Evolutionary conservation across 2,329 filamentous ascomycete species (phyloP), one percentile per base, ranked within the genome.

Genomic region (Delphinella strobiligena): DNA sequence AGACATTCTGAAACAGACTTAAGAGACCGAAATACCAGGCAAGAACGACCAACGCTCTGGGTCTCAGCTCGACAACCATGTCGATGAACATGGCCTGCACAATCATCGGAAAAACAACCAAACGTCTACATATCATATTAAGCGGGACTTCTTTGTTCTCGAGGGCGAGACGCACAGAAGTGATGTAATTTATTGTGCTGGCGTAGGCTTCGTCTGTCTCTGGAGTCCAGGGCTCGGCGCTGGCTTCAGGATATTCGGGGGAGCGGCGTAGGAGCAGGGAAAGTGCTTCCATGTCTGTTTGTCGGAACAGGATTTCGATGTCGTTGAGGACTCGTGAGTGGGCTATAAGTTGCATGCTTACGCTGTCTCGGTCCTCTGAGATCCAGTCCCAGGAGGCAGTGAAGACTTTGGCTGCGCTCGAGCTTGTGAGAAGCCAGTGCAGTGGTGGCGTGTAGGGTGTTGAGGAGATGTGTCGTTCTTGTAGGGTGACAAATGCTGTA

Each of bases 21-120:
- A 53, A 45, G 9, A 57, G 47, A 3, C 53, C 53, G 37, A 60
- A 61, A 42, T 54, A 53, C 41, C 58, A 54, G 4, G 54, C 56
- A 31, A 61, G 38, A 1, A 54, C 54, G 2, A 58, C 51, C n/a
- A 60, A 42, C 8, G 57, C 56, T 14, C 56, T 51, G 11, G 55
- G 57, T 19, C 51, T 44, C 16, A 45, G 44, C 33, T 59, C 52
- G n/a, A 45, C 40, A 19, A 59, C 44, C 17, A 58, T 48, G n/a
- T 53, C 49, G 15, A 54, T 47, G 15, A 57, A 59, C 17, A 44
- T 39, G n/a, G 47, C 37, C 8, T 53, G 52, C 10, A 58, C 46
- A 31, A 56, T 50, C 10, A 58, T 50, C 3, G 54, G 47, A 34
- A 59, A 61, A 16, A 51, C 52, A 14, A 46, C 48, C n/a, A 59